These are phyloP conservation scores for Sugiyamaella neomexicana DNA, from an alignment of 1,139 yeast species.

Conservation along the genomic window DNA sequence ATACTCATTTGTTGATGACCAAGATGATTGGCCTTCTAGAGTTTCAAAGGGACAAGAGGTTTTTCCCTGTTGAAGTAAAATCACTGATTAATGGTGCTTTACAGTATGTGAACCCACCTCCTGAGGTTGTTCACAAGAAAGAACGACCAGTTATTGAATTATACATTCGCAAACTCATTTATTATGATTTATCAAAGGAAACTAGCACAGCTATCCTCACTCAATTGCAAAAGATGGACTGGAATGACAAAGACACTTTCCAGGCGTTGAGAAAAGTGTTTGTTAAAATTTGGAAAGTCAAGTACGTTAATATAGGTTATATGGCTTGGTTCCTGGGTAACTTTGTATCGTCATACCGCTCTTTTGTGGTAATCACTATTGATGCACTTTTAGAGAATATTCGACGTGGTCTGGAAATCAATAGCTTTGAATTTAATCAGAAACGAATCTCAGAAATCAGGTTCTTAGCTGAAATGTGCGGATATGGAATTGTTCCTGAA, in stretches of 20 bases:
- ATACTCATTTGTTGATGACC: slow-evolving; percentile 58
- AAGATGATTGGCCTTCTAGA: slow-evolving; percentile 62
- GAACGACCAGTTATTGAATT: slow-evolving; percentile 36
- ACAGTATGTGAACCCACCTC: slow-evolving; percentile 62
- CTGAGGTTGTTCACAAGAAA: slow-evolving; percentile 27
- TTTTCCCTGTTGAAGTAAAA: slow-evolving; percentile 56
- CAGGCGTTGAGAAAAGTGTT: slow-evolving; percentile 53
- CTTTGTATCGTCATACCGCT: slow-evolving; percentile 43
- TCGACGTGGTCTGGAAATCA: slow-evolving; percentile 63
- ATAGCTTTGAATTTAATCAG: slow-evolving; percentile 61
- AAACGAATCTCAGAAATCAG: slow-evolving; percentile 60
- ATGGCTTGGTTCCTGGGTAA: slow-evolving; percentile 53
- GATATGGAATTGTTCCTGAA: slow-evolving; percentile 50
- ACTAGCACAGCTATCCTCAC: slow-evolving; percentile 44
- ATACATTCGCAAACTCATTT: slow-evolving; percentile 39
- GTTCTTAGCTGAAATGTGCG: slow-evolving; percentile 60
- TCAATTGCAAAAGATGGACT: slow-evolving; percentile 50
- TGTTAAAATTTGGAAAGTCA: slow-evolving; percentile 60
- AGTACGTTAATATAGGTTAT: slow-evolving; percentile 53
- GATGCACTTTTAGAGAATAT: slow-evolving; percentile 70
- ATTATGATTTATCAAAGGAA: slow-evolving; percentile 49
- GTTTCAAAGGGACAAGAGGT: slow-evolving; percentile 51
- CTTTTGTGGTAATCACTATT: slow-evolving; percentile 46
- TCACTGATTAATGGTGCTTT: slow-evolving; percentile 62
- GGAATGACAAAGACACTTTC: slow-evolving; percentile 47